phyloP scores from a whole-genome alignment of 768 basidiomycete genomes.

The Lanmaoa rubissima region DNA sequence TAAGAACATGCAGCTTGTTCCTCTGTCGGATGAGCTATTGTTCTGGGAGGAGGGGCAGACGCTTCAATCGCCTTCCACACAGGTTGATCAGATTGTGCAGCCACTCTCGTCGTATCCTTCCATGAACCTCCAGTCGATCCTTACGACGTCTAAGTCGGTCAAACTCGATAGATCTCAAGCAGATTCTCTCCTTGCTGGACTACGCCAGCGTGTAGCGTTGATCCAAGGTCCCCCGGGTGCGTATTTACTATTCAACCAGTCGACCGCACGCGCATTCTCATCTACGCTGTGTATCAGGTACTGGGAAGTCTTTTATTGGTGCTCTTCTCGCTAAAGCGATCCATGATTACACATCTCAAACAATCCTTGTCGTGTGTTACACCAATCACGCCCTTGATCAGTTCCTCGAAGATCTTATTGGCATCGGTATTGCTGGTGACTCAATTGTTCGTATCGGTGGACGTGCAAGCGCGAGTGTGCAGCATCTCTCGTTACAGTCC shows the following conservation, averaged over 20 bases:
- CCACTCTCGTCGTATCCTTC: conserved; percentile 32
- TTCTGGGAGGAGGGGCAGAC: conserved; percentile 46
- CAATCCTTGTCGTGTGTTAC: conserved; percentile 67
- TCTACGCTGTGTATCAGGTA: conserved; percentile 42
- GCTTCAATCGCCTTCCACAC: conserved; percentile 5
- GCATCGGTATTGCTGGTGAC: conserved; percentile 50
- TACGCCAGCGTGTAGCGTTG: conserved; percentile 55
- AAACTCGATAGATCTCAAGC: conserved; percentile 53
- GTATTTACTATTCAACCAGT: conserved; percentile 4
- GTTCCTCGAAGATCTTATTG: conserved; percentile 60
- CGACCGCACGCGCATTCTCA: not conserved
- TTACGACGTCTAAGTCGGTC: conserved; percentile 40
- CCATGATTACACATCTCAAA: conserved; percentile 45
- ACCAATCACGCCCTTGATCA: conserved; percentile 77
- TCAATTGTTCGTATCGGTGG: conserved; percentile 59
- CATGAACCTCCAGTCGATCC: conserved; percentile 39
- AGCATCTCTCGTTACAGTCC: conserved; percentile 43
- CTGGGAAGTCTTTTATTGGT: conserved; percentile 74
- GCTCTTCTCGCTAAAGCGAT: conserved; percentile 62
- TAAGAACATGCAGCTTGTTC: conserved; percentile 46
- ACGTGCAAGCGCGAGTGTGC: conserved; percentile 50
- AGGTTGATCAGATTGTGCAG: conserved; percentile 23
- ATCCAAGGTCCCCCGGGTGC: conserved; percentile 74
- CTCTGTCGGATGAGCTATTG: conserved; percentile 52
- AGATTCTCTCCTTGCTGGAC: conserved; percentile 45